A percentile compares a stretch with the other conserved stretches of the same genome.
phyloP scores from a whole-genome alignment of 2,329 filamentous ascomycete species.

The Alternaria alternata region DNA sequence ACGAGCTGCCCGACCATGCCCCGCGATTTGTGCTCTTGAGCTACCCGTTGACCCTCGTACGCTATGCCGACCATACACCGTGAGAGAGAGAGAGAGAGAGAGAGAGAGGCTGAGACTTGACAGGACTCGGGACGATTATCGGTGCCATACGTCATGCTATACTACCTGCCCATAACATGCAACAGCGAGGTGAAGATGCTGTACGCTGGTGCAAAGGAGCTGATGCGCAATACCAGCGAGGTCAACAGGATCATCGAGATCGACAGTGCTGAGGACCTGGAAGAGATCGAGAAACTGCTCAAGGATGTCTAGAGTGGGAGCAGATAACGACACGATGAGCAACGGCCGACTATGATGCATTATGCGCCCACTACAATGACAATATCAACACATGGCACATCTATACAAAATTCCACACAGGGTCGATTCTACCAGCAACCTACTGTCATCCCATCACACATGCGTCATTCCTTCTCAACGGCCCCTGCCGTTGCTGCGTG shows the following conservation, averaged over 20 bases:
- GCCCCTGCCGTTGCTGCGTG: neutral
- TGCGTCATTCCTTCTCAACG: neutral
- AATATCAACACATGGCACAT: neutral
- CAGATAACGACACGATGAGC: neutral
- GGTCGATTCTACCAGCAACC: neutral
- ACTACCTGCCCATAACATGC: constrained; percentile 92
- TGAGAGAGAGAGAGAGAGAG: constrained; percentile 7
- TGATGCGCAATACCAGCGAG: constrained; percentile 92
- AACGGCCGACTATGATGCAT: neutral
- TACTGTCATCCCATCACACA: neutral
- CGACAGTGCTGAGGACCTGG: constrained; percentile 78
- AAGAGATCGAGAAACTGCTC: constrained; percentile 78
- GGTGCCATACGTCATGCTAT: constrained; percentile 92
- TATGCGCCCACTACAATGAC: neutral
- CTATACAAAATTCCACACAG: neutral
- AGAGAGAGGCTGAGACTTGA: constrained; percentile 14
- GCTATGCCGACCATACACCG: constrained; percentile 28
- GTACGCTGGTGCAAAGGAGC: constrained; percentile 93
- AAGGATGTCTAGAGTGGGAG: constrained; percentile 30
- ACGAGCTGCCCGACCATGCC: constrained; percentile 91
- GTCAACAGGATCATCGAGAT: constrained; percentile 90
- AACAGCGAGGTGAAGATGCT: constrained; percentile 89
- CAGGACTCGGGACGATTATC: constrained; percentile 83
- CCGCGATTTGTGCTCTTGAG: constrained; percentile 90
- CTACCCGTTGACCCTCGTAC: constrained; percentile 86